A percentile compares a stretch with the other conserved stretches of the same genome.
phyloP scores from a whole-genome alignment of 352 stramenopile species.

The Blastocystis sp. region DNA sequence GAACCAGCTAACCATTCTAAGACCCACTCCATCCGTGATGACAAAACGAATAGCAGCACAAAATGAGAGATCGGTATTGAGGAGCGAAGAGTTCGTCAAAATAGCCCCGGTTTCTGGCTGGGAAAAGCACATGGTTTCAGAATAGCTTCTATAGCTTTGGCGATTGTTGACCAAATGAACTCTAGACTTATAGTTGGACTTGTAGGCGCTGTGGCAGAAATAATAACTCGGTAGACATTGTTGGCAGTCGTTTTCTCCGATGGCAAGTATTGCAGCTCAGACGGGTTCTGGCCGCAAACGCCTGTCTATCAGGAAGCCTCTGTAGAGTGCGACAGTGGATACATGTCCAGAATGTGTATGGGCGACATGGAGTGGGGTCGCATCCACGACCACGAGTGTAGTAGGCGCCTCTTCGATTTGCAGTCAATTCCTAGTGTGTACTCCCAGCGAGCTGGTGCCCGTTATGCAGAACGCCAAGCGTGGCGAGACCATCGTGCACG shows the following conservation, averaged over 20 bases:
- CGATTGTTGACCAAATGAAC: background rate
- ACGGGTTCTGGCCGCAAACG: constrained; percentile 49
- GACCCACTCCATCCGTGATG: too few species aligned
- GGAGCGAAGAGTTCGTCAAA: background rate
- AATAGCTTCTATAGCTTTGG: background rate
- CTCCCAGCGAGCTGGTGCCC: background rate
- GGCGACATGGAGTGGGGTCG: constrained; percentile 50
- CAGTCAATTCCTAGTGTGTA: constrained; percentile 12
- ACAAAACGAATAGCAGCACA: too few species aligned
- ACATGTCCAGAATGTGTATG: constrained; percentile 18
- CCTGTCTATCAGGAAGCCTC: constrained; percentile 14
- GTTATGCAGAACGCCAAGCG: constrained; percentile 32
- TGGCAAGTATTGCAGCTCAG: background rate
- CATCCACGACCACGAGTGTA: constrained; percentile 15
- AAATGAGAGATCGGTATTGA: too few species aligned
- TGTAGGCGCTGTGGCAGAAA: background rate
- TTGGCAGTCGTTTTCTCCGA: background rate
- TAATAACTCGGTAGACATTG: background rate
- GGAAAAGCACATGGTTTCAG: background rate
- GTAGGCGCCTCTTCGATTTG: background rate
- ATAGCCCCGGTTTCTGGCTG: background rate
- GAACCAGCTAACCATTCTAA: too few species aligned
- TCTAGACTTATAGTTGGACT: background rate
- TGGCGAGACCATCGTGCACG: constrained; percentile 14
- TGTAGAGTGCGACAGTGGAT: constrained; percentile 14